A percentile compares a stretch with the other conserved stretches of the same genome.
Conservation (phyloP, 257 asterid species). For the Petunia axillaris region DNA sequence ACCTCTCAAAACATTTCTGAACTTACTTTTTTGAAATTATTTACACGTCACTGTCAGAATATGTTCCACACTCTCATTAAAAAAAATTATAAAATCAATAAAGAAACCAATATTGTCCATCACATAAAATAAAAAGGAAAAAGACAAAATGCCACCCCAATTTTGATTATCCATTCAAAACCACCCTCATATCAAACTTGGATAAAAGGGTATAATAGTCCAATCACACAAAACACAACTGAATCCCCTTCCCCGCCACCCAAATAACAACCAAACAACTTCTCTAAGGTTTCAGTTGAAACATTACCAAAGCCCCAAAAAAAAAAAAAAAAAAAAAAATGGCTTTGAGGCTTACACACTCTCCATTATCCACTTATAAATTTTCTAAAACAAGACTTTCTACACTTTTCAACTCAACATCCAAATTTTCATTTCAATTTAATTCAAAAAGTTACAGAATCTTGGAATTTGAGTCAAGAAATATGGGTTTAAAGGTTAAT, state of each 20-base stretch:
- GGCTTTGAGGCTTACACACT: conserved; percentile 57
- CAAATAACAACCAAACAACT: background rate
- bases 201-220: conserved; percentile 24
- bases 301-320: background rate
- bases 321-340: conserved; percentile 28
- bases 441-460: conserved; percentile 26
- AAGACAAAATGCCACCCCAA: conserved; percentile 6
- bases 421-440: conserved; percentile 38
- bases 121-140: too few species aligned
- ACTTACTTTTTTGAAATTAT: too few species aligned
- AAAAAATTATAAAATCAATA: too few species aligned
- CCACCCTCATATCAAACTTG: background rate
- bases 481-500: conserved; percentile 36
- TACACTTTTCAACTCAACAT: conserved; percentile 43
- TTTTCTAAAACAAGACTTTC: conserved; percentile 44
- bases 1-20: too few species aligned
- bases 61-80: too few species aligned
- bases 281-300: background rate
- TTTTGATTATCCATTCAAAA: conserved; percentile 31
- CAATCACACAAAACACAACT: conserved; percentile 9
- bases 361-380: conserved; percentile 42
- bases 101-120: too few species aligned
- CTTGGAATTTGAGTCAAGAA: conserved; percentile 34
- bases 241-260: conserved; percentile 29
- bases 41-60: too few species aligned